Evolutionary conservation across 768 basidiomycete genomes (phyloP).

Genomic region (Russula brevipes): DNA sequence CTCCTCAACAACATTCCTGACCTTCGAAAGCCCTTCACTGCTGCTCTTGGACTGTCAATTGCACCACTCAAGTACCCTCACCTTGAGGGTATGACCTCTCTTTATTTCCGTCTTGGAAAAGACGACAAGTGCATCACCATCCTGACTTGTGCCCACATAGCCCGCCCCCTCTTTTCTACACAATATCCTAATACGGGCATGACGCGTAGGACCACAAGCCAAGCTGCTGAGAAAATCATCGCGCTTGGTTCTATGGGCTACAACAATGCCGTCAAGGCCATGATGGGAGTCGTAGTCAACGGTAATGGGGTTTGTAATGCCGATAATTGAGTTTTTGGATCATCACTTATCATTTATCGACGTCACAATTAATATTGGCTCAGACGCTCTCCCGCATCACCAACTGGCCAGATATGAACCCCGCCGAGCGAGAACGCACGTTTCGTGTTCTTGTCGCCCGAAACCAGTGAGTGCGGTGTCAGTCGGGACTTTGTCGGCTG

Average conservation of each 20-base stretch:
- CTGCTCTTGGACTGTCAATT: conserved; percentile 37
- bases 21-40: conserved; percentile 34
- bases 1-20: conserved; percentile 30
- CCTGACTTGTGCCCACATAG: conserved; percentile 38
- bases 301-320: conserved; percentile 17
- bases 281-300: conserved; percentile 17
- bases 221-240: conserved; percentile 7
- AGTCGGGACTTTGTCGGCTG: background rate
- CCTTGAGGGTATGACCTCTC: conserved; percentile 36
- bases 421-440: conserved; percentile 17
- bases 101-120: conserved; percentile 32
- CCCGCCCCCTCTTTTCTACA: conserved; percentile 33
- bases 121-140: conserved; percentile 29
- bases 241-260: conserved; percentile 16
- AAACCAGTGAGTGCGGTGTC: conserved; percentile 7
- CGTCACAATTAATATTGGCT: background rate
- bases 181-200: conserved; percentile 28
- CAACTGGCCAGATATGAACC: conserved; percentile 22
- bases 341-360: background rate
- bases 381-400: conserved; percentile 23
- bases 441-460: conserved; percentile 21
- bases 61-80: conserved; percentile 33
- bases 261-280: conserved; percentile 11
- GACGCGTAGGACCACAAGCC: background rate
- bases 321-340: background rate